Percentiles rank a stretch among this genome's conserved stretches.
Evolutionary conservation across 495 filamentous ascomycete species (phyloP).

Genomic region (Tirmania nivea): DNA sequence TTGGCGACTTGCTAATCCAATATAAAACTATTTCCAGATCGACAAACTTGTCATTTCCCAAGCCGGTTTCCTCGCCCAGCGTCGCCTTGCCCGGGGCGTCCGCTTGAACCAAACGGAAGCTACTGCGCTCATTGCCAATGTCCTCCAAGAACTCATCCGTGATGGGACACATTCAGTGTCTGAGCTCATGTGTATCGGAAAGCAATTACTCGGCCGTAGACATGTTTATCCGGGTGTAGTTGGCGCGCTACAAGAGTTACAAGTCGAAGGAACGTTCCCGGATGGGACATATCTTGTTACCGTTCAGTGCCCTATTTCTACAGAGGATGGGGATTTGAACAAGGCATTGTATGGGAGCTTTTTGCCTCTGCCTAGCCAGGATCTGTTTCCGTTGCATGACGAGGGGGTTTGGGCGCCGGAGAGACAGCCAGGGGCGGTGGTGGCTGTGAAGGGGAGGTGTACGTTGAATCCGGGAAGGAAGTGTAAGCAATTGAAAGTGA

Average conservation of each 20-base stretch:
- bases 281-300: constrained; percentile 88
- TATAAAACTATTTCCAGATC: constrained; percentile 32
- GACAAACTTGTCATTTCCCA: constrained; percentile 94
- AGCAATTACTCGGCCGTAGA: constrained; percentile 79
- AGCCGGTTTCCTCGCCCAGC: constrained; percentile 69
- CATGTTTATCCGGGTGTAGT: constrained; percentile 76
- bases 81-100: constrained; percentile 69
- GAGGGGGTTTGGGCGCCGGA: not conserved
- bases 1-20: not conserved
- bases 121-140: constrained; percentile 22
- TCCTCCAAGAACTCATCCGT: constrained; percentile 47
- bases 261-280: constrained; percentile 86
- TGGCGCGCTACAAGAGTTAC: constrained; percentile 54
- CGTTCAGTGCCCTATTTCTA: constrained; percentile 71
- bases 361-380: constrained; percentile 51
- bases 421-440: constrained; percentile 36
- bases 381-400: constrained; percentile 35
- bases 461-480: constrained; percentile 52
- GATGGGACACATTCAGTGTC: constrained; percentile 87
- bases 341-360: constrained; percentile 84
- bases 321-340: constrained; percentile 68
- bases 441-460: constrained; percentile 46
- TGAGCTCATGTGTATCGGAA: constrained; percentile 78
- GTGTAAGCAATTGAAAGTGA: constrained; percentile 52
- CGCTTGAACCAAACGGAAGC: constrained; percentile 84